These are phyloP conservation scores for Clonostachys byssicola DNA, from an alignment of 2,329 filamentous ascomycete species.

Conservation along the genomic window DNA sequence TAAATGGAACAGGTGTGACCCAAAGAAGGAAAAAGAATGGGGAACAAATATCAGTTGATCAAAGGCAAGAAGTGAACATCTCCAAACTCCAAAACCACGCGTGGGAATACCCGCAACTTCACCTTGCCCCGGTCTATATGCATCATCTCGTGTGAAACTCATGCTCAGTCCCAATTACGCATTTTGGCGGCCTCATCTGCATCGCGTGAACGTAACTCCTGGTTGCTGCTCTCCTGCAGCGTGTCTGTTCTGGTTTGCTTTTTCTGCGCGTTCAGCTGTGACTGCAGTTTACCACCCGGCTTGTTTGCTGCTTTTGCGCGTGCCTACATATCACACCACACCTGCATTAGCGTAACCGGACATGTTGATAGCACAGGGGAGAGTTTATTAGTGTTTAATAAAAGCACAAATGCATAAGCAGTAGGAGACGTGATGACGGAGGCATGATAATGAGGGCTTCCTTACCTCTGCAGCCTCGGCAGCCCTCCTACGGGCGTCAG, in stretches of 20 bases:
- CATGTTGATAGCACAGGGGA: slow-evolving; percentile 1
- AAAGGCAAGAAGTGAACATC: not conserved
- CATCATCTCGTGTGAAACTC: too few species aligned
- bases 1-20: too few species aligned
- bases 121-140: not conserved
- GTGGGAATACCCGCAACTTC: not conserved
- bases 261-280: slow-evolving; percentile 71
- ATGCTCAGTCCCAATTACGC: slow-evolving; percentile 24
- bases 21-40: too few species aligned
- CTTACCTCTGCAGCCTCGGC: slow-evolving; percentile 81
- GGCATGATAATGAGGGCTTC: too few species aligned
- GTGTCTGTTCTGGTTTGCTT: slow-evolving; percentile 66
- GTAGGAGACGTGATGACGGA: too few species aligned
- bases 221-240: slow-evolving; percentile 62
- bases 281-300: slow-evolving; percentile 63
- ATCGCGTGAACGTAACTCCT: slow-evolving; percentile 62
- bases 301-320: slow-evolving; percentile 57
- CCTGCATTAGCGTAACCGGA: slow-evolving; percentile 1
- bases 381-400: too few species aligned
- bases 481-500: slow-evolving; percentile 67
- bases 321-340: slow-evolving; percentile 40
- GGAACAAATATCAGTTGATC: too few species aligned
- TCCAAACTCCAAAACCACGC: not conserved
- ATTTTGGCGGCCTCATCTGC: slow-evolving; percentile 52
- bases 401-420: too few species aligned